Base-by-base conservation (phyloP, 257 asterid genomes). In the Scutellaria barbata region DNA sequence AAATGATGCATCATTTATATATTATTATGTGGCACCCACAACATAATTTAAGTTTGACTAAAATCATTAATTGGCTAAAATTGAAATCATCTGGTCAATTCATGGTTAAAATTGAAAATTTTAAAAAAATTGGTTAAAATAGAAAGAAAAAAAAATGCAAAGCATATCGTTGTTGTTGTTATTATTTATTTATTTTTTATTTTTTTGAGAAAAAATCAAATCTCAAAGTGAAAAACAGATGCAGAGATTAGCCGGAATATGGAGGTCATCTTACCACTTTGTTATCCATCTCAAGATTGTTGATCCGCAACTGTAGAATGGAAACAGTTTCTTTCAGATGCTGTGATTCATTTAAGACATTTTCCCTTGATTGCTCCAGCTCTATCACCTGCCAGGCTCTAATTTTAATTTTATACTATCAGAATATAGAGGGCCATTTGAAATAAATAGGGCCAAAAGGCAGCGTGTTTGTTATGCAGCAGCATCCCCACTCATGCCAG, bases 371-470 rank as follows among this genome's bases (percentile, higher is more conserved):
- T 61, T 80, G 86, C 82, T 87, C 95, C 82, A 87, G 77, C 80
- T 82, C 89, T 72, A 68, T 66, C 85, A 90, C 95, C 96, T 92
- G 96, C 68, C 78, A 88, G 69, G 76, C 85, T 81, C 79, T 68
- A 78, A 75, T 76, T 81, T 83, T 85, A 80, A 83, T 82, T 71
- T 41, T 80, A 81, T 71, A 74, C 62, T 37, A 83, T 80, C 80
- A 82, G 81, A 82, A 78, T 76, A 76, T 81, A 82, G 40, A 69
- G 76, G 70, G 77, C 63, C 43, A 56, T 68, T 66, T 22, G 51
- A 22, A 68, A 25, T 37, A 55, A 72, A 64, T 65, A 64, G 60
- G 53, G 8, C 71, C 30, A 37, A 75, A 63, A 13, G 39, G 67
- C 68, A 39, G 53, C 66, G 42, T 56, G 20, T 43, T 17, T 20